Evolutionary conservation across 371 early-diverging fungal species (phyloP), one percentile per base, ranked within the genome.

Genomic region (Actinomortierella ambigua): DNA sequence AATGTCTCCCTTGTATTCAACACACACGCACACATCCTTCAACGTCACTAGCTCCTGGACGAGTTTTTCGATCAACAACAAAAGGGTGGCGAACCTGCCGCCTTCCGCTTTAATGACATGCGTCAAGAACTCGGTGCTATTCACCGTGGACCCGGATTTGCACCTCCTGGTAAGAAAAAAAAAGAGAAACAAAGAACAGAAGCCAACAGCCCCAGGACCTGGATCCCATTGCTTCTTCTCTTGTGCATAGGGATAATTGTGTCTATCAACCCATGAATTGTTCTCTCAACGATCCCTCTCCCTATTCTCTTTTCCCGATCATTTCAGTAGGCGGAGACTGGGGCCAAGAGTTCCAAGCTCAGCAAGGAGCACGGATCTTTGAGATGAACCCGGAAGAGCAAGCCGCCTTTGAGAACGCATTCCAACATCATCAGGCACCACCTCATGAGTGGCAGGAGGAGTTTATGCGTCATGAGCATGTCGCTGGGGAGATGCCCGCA

Each of bases 31-130:
- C 64, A 51, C 41, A 13, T n/a, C 2, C 24, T 27, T 11, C 22
- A 14, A 11, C 54, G n/a, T 26, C 15, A n/a, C 24, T 55, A 79
- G 79, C 79, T 88, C 71, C 68, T 85, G 23, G 70, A 86, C 50
- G 86, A 86, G 51, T 88, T 88, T 62, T 85, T 86, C 65, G 79
- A 80, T 20, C 82, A 83, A 51, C 81, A 86, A 48, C 79, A 81
- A 51, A 61, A 71, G 49, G 65, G 56, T 34, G 69, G 67, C 48
- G 63, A 58, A 39, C 61, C 65, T 48, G 55, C 71, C 17, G 55
- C 58, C 42, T 85, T 87, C 63, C 79, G 81, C 52, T 84, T 87
- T 52, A 78, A 81, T 23, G 82, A 80, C 26, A 75, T 85, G 50
- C 79, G 73, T 18, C 75, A 82, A 53, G 85, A 84, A 52, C 60